Evolutionary conservation across 371 early-diverging fungal genomes (phyloP).

Genomic region (Circinella umbellata): DNA sequence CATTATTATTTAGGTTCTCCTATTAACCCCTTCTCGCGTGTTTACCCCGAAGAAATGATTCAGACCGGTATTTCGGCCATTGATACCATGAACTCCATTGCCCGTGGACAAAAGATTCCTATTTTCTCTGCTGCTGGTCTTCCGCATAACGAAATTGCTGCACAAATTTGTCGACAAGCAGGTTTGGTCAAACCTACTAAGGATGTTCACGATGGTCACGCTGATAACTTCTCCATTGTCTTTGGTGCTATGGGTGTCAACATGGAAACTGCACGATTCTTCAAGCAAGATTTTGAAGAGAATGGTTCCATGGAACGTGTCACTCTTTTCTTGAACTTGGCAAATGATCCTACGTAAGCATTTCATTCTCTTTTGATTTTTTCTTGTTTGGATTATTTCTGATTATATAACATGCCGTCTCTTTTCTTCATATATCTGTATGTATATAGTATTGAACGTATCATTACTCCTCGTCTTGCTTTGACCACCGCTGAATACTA

Average conservation of each 20-base stretch:
- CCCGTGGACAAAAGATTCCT: slow-evolving; percentile 99
- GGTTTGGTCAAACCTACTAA: slow-evolving; percentile 97
- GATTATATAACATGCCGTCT: slow-evolving; percentile 7
- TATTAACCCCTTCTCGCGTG: slow-evolving; percentile 99
- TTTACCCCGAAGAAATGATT: slow-evolving; percentile 99
- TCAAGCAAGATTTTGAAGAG: slow-evolving; percentile 99
- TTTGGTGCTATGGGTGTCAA: slow-evolving; percentile 99
- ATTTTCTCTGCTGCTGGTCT: slow-evolving; percentile 99
- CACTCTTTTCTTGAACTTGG: slow-evolving; percentile 99
- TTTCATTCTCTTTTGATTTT: not conserved
- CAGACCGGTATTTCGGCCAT: slow-evolving; percentile 99
- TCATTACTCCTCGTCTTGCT: slow-evolving; percentile 99
- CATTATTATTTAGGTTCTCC: slow-evolving; percentile 77
- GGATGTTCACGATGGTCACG: slow-evolving; percentile 97
- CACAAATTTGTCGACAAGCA: slow-evolving; percentile 99
- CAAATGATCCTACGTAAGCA: slow-evolving; percentile 98
- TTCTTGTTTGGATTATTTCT: slow-evolving; percentile 3
- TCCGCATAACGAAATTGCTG: slow-evolving; percentile 99
- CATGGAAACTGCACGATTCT: slow-evolving; percentile 99
- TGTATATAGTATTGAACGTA: slow-evolving; percentile 95
- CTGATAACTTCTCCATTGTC: slow-evolving; percentile 99
- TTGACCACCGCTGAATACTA: slow-evolving; percentile 99
- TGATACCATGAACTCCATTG: slow-evolving; percentile 99
- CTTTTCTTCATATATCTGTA: not conserved
- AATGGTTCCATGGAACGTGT: slow-evolving; percentile 99